Base-by-base conservation (phyloP, 352 stramenopile genomes). In the Blastocystis sp. region DNA sequence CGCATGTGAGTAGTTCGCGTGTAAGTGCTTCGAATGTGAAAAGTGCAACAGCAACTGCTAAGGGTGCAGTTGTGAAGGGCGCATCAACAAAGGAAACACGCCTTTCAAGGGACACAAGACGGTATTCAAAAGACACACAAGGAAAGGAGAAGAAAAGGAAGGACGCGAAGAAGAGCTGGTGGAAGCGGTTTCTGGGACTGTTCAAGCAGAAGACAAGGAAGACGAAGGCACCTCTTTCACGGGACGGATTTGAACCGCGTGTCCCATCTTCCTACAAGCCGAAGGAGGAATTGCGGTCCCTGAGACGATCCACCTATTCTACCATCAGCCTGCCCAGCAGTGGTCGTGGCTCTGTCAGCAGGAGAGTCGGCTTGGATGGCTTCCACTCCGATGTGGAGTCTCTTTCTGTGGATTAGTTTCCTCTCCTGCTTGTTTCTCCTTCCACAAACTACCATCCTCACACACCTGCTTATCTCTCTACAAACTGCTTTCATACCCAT, bases 141-240 rank as follows among this genome's bases (percentile, higher is more conserved):
- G 28, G 34, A 64, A 38, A 11, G 48, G 40, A 65, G 21, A n/a
- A n/a, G n/a, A 81, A 81, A 48, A 40, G 48, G 48, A 56, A 62
- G 48, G 41, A 5, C n/a, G 19, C 40, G 23, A 40, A 14, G 48
- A 56, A 62, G 48, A 64, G 21, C n/a, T 45, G 59, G 23, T 81
- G 70, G 70, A 65, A 65, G 21, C 70, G 70, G 53, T 65, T 81
- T 41, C 7, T 66, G 9, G 34, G 1, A n/a, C 14, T 62, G 38
- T 64, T 81, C 28, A 40, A 76, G 34, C 48, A 2, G 48, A 76
- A 76, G 66, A 76, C 48, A 38, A 48, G 48, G 52, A 79, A 61
- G 41, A 81, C 41, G 34, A 34, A 52, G 38, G 11, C 17, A 0
- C 56, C 70, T 14, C 48, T 56, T 14, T 56, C 48, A 56, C 5